A percentile compares a stretch with the other conserved stretches of the same genome.
phyloP scores from a whole-genome alignment of 345 rosid species.

The Pistacia integerrima region DNA sequence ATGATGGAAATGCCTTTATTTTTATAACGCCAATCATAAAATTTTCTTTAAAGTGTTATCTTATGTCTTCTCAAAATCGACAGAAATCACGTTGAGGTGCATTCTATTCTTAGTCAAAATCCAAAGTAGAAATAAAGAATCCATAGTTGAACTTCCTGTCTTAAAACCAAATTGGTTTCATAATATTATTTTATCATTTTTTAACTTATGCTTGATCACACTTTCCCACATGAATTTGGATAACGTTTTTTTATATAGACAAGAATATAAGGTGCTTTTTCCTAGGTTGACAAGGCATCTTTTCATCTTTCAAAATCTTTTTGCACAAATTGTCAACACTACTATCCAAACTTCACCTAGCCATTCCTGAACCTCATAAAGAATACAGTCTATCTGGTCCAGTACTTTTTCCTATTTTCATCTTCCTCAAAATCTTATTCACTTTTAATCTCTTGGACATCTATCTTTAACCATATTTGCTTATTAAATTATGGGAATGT shows the following conservation, averaged over 20 bases:
- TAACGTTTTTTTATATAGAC: too few species aligned
- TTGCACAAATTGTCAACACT: too few species aligned
- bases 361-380: too few species aligned
- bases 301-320: too few species aligned
- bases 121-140: background rate
- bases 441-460: background rate
- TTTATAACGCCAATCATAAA: background rate
- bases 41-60: background rate
- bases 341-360: too few species aligned
- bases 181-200: background rate
- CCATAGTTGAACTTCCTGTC: background rate
- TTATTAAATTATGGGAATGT: background rate
- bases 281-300: too few species aligned
- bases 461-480: background rate
- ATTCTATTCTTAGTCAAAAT: too few species aligned
- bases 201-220: background rate
- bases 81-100: background rate
- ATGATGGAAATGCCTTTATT: background rate
- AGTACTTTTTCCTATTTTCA: too few species aligned
- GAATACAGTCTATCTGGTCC: too few species aligned
- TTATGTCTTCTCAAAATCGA: background rate
- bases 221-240: background rate
- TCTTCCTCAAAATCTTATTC: too few species aligned
- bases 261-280: too few species aligned
- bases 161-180: background rate